Evolutionary conservation across 2,329 filamentous ascomycete genomes (phyloP).

Genomic region (Fusarium oligoseptatum): DNA sequence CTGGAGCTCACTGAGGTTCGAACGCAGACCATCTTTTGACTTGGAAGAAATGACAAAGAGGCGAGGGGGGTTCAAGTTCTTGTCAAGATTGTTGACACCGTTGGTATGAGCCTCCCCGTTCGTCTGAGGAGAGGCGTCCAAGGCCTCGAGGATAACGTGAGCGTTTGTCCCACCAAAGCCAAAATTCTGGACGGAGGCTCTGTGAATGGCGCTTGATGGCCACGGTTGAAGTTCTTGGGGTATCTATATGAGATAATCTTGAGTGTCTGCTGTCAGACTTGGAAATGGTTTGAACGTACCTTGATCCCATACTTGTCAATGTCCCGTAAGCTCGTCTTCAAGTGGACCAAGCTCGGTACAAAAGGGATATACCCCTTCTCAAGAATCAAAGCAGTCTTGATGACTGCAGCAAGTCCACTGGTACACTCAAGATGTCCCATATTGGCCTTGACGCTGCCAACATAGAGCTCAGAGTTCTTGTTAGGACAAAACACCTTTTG

Average conservation of each 20-base stretch:
- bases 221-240: neutral
- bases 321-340: conserved; percentile 1
- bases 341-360: conserved; percentile 11
- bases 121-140: neutral
- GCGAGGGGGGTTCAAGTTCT: neutral
- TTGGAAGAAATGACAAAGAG: neutral
- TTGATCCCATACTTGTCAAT: conserved; percentile 14
- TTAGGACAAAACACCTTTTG: conserved; percentile 7
- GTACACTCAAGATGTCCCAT: conserved; percentile 24
- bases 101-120: neutral
- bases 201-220: neutral
- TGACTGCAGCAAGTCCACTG: conserved; percentile 18
- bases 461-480: neutral
- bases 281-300: neutral
- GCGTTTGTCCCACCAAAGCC: conserved; percentile 19
- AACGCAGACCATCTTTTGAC: neutral
- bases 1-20: neutral
- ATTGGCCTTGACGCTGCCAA: conserved; percentile 32
- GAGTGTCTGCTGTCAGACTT: neutral
- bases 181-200: conserved; percentile 11
- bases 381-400: conserved; percentile 28
- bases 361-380: conserved; percentile 25
- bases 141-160: conserved; percentile 15
- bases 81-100: neutral
- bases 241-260: neutral